Evolutionary conservation across 2,329 filamentous ascomycete species (phyloP).

Genomic region (Exophiala sp.): DNA sequence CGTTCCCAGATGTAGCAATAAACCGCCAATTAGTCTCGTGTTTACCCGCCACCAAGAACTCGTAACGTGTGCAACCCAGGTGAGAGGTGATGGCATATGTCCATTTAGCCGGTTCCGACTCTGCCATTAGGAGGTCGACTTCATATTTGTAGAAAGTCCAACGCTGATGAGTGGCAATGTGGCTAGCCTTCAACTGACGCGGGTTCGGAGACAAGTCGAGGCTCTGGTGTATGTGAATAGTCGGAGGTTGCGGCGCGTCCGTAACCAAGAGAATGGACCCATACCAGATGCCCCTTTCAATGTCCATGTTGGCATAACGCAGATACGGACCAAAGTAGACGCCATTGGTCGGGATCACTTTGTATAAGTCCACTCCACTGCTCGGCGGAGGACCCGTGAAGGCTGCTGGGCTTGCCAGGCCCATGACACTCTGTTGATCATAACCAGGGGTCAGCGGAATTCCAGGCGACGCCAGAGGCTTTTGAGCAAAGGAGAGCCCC

Average conservation of each 20-base stretch:
- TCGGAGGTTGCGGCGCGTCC: slow-evolving; percentile 84
- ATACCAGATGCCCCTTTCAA: slow-evolving; percentile 83
- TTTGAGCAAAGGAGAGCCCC: slow-evolving; percentile 54
- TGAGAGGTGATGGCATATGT: slow-evolving; percentile 98
- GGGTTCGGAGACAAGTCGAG: slow-evolving; percentile 88
- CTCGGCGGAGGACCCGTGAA: slow-evolving; percentile 84
- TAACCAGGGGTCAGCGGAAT: slow-evolving; percentile 78
- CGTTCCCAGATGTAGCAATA: slow-evolving; percentile 91
- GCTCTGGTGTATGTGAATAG: slow-evolving; percentile 90
- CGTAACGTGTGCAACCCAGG: slow-evolving; percentile 93
- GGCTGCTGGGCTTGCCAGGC: slow-evolving; percentile 70
- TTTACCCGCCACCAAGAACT: slow-evolving; percentile 88
- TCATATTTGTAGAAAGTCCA: slow-evolving; percentile 98
- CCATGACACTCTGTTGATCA: slow-evolving; percentile 72
- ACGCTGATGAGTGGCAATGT: slow-evolving; percentile 81
- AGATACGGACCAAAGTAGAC: slow-evolving; percentile 98
- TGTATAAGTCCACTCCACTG: slow-evolving; percentile 89
- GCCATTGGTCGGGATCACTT: slow-evolving; percentile 85
- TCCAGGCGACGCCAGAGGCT: slow-evolving; percentile 70
- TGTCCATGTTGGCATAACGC: slow-evolving; percentile 93
- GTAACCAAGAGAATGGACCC: slow-evolving; percentile 92
- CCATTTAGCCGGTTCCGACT: slow-evolving; percentile 72
- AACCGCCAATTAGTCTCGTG: slow-evolving; percentile 92
- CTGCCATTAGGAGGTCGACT: slow-evolving; percentile 81
- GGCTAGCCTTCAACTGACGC: slow-evolving; percentile 71